Evolutionary conservation across 768 basidiomycete genomes (phyloP), one percentile per base, ranked within the genome.

Genomic region (Amanita exitialis): DNA sequence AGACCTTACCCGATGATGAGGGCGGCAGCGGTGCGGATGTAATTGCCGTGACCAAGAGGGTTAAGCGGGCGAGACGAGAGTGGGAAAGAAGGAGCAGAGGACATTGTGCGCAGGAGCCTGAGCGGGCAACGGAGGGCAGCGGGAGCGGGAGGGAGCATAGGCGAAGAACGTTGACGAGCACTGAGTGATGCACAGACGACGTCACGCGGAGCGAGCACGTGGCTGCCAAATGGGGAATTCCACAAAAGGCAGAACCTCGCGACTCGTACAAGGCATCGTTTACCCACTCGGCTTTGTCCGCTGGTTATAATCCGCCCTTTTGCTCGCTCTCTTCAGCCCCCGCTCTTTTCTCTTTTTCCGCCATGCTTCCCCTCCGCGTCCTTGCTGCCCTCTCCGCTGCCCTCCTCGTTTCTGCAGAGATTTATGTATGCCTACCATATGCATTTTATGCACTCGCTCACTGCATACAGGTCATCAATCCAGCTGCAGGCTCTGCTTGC

Each of bases 1-100:
- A 36, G 44, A 21, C 69, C 71, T 46, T 52, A 83, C 86, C 87
- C 87, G 55, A 90, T 89, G 41, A 90, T 75, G 53, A 90, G 70
- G 0, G 83, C 84, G 21, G 75, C 87, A 0, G 88, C 87, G 0
- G 82, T 83, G 58, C 75, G 71, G 61, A 94, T 90, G 61, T 76
- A 81, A 20, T 69, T 71, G 6, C 82, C 85, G 54, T 85, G 78
- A 1, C 86, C 83, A 0, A 87, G 66, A 23, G 82, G 82, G 59
- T 86, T 86, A 39, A 66, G 63, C 5, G 84, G 80, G 21, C 83
- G 60, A 16, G 78, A 72, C 0, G 85, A 83, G 39, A 77, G 57
- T 2, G 73, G 61, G 62, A 83, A 83, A 7, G 59, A 63, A 20
- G 42, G 42, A 20, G 42, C 3, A 12, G 47, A 21, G 0, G 41